Evolutionary conservation across 345 rosid species (phyloP), one percentile per base, ranked within the genome.

Genomic region (Salix suchowensis): DNA sequence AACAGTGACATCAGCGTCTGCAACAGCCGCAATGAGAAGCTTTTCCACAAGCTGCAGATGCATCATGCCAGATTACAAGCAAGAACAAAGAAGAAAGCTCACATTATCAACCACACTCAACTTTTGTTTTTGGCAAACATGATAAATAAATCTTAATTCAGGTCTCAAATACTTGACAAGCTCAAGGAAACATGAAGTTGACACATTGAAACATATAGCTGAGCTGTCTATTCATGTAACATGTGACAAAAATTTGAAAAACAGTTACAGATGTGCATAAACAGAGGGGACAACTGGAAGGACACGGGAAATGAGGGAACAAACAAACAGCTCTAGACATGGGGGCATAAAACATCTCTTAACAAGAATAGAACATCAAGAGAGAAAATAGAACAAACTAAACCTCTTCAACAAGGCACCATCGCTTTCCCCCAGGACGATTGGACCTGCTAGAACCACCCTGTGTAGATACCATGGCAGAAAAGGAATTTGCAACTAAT

Each of bases 1-100:
- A 79, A 96, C 99, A 60, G 88, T 85, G 58, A 96, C 97, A 82
- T 96, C 98, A 80, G 98, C 97, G 87, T 96, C 99, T 18, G 94
- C 97, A 79, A 96, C 94, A 61, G 98, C 97, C 48, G 94, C 89
- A 76, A 92, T 91, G 78, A 96, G 97, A 87, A 96, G 97, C 90
- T 94, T 96, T 80, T 96, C 98, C 85, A 96, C 96, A 74, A 96
- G 94, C 99, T 94, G 95, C 85, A 85, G 75, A 84, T 79, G 42
- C 67, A 80, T 78, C 72, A 76, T 28, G 79, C 74, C 74, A 84
- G 65, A 67, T 79, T 66, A 76, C 54, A 79, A 72, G 72, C 50
- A 75, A 76, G 76, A 76, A 80, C 54, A 54, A 71, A 77, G 3
- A 71, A 77, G 2, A 58, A 74, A 72, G 28, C 62, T 66, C 78